phyloP scores from a whole-genome alignment of 1,284 basidiomycete species.

The Puccinia sorghi region DNA sequence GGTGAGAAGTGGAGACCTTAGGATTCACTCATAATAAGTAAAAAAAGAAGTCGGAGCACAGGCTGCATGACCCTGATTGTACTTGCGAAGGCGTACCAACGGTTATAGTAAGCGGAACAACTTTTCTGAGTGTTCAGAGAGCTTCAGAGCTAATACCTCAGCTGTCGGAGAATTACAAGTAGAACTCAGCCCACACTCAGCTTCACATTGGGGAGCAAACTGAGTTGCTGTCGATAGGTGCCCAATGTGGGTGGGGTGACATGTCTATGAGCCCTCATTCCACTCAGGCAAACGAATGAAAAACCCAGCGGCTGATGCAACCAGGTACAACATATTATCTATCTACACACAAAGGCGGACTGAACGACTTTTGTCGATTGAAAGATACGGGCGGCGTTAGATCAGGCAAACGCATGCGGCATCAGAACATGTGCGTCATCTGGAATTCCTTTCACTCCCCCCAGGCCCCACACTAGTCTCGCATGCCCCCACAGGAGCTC shows the following conservation, averaged over 20 bases:
- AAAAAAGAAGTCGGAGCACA: not conserved
- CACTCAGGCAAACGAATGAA: not conserved
- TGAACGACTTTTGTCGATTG: not conserved
- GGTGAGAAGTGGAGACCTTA: not conserved
- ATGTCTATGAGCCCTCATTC: not conserved
- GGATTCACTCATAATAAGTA: not conserved
- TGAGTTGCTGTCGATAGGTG: constrained; percentile 6
- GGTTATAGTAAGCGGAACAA: not conserved
- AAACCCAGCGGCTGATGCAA: not conserved
- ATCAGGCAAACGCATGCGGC: not conserved
- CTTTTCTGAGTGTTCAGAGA: not conserved
- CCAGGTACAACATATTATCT: not conserved
- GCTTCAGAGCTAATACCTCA: not conserved
- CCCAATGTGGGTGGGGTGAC: not conserved
- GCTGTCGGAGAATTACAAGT: not conserved
- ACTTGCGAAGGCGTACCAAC: not conserved
- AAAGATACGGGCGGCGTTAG: not conserved
- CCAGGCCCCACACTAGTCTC: not conserved
- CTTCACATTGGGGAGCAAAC: not conserved
- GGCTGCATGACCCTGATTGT: constrained; percentile 4
- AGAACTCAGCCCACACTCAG: constrained; percentile 5
- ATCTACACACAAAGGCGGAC: not conserved
- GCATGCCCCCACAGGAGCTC: not conserved
- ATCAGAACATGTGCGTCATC: not conserved
- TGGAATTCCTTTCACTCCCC: not conserved